Percentiles rank a stretch among this genome's conserved stretches.
These are phyloP conservation scores for Hura crepitans DNA, from an alignment of 441 rosid genomes.

Conservation along the genomic window DNA sequence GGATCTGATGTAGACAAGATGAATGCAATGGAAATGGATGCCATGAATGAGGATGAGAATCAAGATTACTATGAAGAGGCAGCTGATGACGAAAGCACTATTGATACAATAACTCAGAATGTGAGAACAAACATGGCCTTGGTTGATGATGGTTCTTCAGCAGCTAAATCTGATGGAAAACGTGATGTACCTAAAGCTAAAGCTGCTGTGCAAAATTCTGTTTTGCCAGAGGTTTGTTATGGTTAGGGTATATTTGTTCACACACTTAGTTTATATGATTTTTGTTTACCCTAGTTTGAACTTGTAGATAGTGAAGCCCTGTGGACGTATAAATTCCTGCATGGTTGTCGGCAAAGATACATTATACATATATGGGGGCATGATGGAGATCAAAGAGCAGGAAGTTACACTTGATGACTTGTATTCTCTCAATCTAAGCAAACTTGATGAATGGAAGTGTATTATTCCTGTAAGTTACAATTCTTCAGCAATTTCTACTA, in stretches of 20 bases:
- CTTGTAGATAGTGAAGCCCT: constrained; percentile 80
- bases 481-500: constrained; percentile 20
- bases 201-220: constrained; percentile 45
- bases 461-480: constrained; percentile 77
- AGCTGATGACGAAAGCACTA: constrained; percentile 40
- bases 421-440: constrained; percentile 89
- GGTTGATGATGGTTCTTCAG: constrained; percentile 34
- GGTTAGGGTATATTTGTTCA: constrained; percentile 12
- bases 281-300: constrained; percentile 18
- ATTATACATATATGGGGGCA: constrained; percentile 86
- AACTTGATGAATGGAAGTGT: constrained; percentile 98
- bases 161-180: constrained; percentile 40
- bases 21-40: constrained; percentile 39
- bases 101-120: constrained; percentile 49
- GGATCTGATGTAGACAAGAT: constrained; percentile 32
- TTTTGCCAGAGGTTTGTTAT: constrained; percentile 65
- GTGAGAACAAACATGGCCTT: constrained; percentile 36
- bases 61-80: constrained; percentile 34
- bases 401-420: constrained; percentile 92
- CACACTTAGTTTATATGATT: constrained; percentile 13
- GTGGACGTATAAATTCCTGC: constrained; percentile 94
- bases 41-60: constrained; percentile 29
- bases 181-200: constrained; percentile 37
- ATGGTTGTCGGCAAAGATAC: constrained; percentile 91
- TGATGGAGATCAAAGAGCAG: constrained; percentile 91